phyloP scores from a whole-genome alignment of 1,284 basidiomycete species.

The Jaminaea rosea region DNA sequence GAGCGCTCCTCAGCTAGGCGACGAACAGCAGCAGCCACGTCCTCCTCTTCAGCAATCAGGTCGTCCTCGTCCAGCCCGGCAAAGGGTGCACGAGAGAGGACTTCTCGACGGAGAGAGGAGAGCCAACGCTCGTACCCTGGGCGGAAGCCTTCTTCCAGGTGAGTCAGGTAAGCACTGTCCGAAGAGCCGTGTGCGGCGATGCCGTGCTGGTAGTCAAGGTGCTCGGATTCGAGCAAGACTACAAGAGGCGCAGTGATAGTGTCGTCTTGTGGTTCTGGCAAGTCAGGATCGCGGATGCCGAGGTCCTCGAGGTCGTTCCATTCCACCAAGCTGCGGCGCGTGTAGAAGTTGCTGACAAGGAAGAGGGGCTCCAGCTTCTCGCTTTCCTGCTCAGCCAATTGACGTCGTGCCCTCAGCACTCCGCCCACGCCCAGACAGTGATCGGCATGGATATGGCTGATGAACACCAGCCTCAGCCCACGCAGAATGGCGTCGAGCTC shows the following conservation, averaged over 20 bases:
- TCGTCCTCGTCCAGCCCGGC: not conserved
- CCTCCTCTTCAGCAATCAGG: not conserved
- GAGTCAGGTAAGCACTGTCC: not conserved
- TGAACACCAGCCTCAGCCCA: slow-evolving; percentile 69
- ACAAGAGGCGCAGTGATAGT: slow-evolving; percentile 8
- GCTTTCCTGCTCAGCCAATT: slow-evolving; percentile 55
- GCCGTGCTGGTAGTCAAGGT: slow-evolving; percentile 22
- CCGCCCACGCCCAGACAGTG: slow-evolving; percentile 78
- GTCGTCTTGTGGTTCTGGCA: slow-evolving; percentile 14
- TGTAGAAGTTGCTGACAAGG: slow-evolving; percentile 57
- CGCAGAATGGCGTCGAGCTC: slow-evolving; percentile 50
- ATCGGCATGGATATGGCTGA: slow-evolving; percentile 86
- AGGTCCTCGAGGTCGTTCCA: slow-evolving; percentile 60
- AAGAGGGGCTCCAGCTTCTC: slow-evolving; percentile 53
- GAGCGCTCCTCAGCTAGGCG: too few species aligned
- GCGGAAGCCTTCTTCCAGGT: not conserved
- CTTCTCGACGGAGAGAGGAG: not conserved
- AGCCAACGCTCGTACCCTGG: not conserved
- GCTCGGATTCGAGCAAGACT: slow-evolving; percentile 23
- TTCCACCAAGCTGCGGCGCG: slow-evolving; percentile 61
- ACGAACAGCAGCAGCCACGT: too few species aligned
- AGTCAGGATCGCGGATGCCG: slow-evolving; percentile 54
- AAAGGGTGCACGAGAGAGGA: not conserved
- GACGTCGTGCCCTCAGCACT: slow-evolving; percentile 65
- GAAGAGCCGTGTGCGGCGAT: slow-evolving; percentile 8